Evolutionary conservation across 208 protist genomes (phyloP), one percentile per base, ranked within the genome.

Genomic region (Crithidia sp.): DNA sequence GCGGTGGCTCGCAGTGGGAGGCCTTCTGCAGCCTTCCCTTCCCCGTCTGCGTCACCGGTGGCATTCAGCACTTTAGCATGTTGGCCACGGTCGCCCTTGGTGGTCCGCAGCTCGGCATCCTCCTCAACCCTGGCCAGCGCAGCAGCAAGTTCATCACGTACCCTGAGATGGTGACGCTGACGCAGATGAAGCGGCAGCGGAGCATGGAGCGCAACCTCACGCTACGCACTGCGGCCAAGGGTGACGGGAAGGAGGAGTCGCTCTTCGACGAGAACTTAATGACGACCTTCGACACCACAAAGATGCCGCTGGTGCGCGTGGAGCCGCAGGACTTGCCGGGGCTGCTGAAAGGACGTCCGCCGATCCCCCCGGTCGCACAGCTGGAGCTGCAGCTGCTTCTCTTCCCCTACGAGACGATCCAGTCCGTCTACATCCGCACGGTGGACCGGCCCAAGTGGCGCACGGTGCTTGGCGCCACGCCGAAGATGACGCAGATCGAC

Each of bases 101-200:
- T 13, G 47, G 53, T 5, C 62, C 41, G 7, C 67, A 77, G 57
- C 63, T 69, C 10, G 89, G 78, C 19, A 84, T 97, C 43, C 64
- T 94, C 7, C 54, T 97, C 13, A 97, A 97, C 55, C 87, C 93
- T 4, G 87, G 90, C 5, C 88, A 94, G 81, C 86, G 81, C 54
- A 86, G 84, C 37, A 95, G 89, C 74, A 97, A 97, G 80, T 95
- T 97, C 64, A 65, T 97, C 28, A 95, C 93, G 4, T 97, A 95
- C 52, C 90, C 93, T 2, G 93, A 97, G 67, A 92, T 95, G 89
- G 88, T 95, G 40, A 71, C 90, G 40, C 67, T 97, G 45, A 69
- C 90, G 16, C 81, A 79, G 65, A 81, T 83, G 49, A 84, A 75
- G 69, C 63, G 67, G 60, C 67, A 75, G 58, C 78, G 67, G 77